Base-by-base conservation (phyloP, 495 filamentous ascomycete species). In the Paragyromitra xinjiangensis region DNA sequence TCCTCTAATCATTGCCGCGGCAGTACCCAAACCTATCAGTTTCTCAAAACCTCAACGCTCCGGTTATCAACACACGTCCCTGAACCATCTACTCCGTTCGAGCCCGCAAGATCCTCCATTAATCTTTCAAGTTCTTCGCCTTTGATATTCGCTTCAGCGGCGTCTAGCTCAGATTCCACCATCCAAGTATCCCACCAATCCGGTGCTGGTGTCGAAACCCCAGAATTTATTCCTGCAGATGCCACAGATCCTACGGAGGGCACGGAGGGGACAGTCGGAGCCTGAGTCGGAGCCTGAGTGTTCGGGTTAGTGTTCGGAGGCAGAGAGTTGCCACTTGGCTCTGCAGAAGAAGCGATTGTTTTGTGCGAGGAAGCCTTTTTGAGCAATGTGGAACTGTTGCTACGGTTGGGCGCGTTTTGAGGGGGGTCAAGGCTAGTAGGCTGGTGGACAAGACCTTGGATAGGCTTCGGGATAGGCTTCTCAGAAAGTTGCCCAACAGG, bases 151-250 rank as follows among this genome's bases (percentile, higher is more conserved):
- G 26, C 48, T 2, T 6, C 11, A 29, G 19, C 8, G 3, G 53
- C 11, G 26, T 56, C 53, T 4, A 26, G 2, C 24, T 56, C 53
- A 9, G 53, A 26, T 26, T 56, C 53, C 26, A 56, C 6, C 12
- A 56, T 22, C 53, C 53, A 56, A 19, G 53, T 22, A 56, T 56
- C 1, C 53, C 53, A 56, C 53, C 53, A 56, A 26, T 56, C 53
- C 2, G 19, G 29, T 56, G 22, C 5, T 56, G 24, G 22, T 16
- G 53, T 11, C 12, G 22, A 26, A 3, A 4, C 12, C 24, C 19
- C 53, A 26, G 53, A 56, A 26, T 56, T 29, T 7, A 12, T 12
- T 56, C 29, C 22, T 12, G 11, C 8, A 11, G 44, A 16, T 48
- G 44, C 44, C 11, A 48, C 22, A 3, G 24, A 22, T 5, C 11